phyloP scores from a whole-genome alignment of 2,329 filamentous ascomycete species.

The Ceratocystis colombiana region DNA sequence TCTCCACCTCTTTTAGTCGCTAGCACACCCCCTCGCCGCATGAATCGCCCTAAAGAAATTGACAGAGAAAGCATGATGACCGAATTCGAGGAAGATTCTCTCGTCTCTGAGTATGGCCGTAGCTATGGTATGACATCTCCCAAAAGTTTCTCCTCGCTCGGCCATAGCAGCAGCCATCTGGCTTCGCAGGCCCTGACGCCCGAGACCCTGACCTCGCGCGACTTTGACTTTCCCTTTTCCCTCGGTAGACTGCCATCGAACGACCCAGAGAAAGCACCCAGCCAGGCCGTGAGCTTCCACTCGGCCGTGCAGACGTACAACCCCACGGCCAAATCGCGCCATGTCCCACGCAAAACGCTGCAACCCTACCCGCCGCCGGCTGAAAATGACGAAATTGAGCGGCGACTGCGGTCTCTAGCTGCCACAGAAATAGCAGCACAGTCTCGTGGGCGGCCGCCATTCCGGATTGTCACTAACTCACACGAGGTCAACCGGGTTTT shows the following conservation, averaged over 20 bases:
- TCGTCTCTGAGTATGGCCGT: conserved; percentile 27
- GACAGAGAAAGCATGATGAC: conserved; percentile 39
- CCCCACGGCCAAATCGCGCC: conserved; percentile 6
- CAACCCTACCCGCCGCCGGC: conserved; percentile 10
- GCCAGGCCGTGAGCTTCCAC: background rate
- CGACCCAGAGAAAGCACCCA: background rate
- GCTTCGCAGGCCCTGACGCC: background rate
- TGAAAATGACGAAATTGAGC: background rate
- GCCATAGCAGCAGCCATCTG: conserved; percentile 30
- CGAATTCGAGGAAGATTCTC: conserved; percentile 44
- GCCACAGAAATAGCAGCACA: background rate
- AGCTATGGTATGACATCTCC: conserved; percentile 39
- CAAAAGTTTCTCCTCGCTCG: conserved; percentile 44
- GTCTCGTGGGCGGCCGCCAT: conserved; percentile 6
- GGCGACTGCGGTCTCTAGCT: background rate
- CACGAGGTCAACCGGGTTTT: conserved; percentile 19
- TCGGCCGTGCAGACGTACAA: conserved; percentile 18
- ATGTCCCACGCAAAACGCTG: background rate
- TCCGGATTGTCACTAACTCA: conserved; percentile 19
- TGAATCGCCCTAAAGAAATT: conserved; percentile 26
- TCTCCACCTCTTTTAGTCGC: background rate
- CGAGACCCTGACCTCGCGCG: background rate
- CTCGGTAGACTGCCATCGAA: background rate
- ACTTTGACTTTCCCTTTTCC: background rate
- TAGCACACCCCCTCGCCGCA: background rate